These are phyloP conservation scores for Boletus tomentosulus DNA, from an alignment of 768 basidiomycete species.

Conservation along the genomic window DNA sequence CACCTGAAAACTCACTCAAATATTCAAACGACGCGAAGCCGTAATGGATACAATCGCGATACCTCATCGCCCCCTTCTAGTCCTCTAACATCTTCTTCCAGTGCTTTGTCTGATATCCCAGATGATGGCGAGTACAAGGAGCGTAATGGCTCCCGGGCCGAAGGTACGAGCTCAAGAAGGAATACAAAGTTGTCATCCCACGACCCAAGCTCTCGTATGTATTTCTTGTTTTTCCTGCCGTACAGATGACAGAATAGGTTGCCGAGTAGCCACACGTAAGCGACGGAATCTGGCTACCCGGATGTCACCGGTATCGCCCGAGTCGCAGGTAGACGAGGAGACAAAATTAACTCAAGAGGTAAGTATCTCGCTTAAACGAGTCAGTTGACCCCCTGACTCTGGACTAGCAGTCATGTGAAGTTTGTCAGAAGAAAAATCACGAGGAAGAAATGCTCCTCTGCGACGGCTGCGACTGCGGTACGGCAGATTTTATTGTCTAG, in stretches of 20 bases:
- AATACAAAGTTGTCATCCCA: constrained; percentile 49
- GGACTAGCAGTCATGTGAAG: constrained; percentile 79
- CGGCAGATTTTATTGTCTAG: constrained; percentile 17
- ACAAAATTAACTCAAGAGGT: constrained; percentile 51
- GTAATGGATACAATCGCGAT: constrained; percentile 38
- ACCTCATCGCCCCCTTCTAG: constrained; percentile 64
- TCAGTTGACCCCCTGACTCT: constrained; percentile 20
- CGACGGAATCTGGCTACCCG: constrained; percentile 18
- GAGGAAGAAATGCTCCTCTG: constrained; percentile 91
- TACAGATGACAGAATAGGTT: constrained; percentile 14
- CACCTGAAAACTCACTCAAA: constrained; percentile 55
- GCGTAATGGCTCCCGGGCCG: constrained; percentile 39
- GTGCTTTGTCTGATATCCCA: constrained; percentile 74
- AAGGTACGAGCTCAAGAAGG: constrained; percentile 44
- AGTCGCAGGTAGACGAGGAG: constrained; percentile 33
- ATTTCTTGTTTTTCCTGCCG: neutral
- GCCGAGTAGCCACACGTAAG: constrained; percentile 33
- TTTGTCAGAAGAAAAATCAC: constrained; percentile 85
- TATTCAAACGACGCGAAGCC: constrained; percentile 39
- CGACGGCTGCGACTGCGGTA: constrained; percentile 82
- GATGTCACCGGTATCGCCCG: constrained; percentile 20
- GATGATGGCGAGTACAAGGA: constrained; percentile 69
- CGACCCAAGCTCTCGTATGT: constrained; percentile 45
- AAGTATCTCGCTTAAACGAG: constrained; percentile 22
- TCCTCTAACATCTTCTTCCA: constrained; percentile 73